Conservation (phyloP, 2,329 filamentous ascomycete genomes). For the Lasiodiplodia citricola region DNA sequence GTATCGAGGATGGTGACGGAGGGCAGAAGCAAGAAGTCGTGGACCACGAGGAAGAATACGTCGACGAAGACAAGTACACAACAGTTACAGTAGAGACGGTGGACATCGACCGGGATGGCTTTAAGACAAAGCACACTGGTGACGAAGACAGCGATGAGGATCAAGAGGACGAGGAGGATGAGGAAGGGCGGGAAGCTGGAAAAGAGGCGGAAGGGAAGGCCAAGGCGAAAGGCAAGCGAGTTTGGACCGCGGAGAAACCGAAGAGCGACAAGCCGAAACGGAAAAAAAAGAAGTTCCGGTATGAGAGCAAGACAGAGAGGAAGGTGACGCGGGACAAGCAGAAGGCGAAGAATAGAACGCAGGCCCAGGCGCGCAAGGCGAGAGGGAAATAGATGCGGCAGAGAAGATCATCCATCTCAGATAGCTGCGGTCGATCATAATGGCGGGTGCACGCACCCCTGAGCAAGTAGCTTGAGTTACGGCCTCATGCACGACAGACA, state of each 20-base stretch:
- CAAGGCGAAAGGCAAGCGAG: constrained; percentile 51
- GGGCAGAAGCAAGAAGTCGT: constrained; percentile 61
- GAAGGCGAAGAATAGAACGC: constrained; percentile 71
- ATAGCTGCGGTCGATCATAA: not conserved
- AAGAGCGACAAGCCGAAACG: constrained; percentile 64
- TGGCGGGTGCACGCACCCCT: not conserved
- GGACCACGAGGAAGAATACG: constrained; percentile 89
- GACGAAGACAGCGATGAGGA: constrained; percentile 42
- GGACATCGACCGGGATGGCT: constrained; percentile 74
- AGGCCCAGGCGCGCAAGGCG: constrained; percentile 62
- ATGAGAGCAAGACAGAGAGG: constrained; percentile 86
- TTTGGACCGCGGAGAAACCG: constrained; percentile 59
- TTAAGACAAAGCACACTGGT: constrained; percentile 60
- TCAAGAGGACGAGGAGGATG: constrained; percentile 32
- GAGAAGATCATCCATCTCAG: not conserved
- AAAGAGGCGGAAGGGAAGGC: constrained; percentile 42
- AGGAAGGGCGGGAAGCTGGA: constrained; percentile 32
- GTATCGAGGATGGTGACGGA: constrained; percentile 55
- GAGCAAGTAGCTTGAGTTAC: not conserved
- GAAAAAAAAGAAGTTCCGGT: constrained; percentile 90
- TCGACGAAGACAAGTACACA: constrained; percentile 95
- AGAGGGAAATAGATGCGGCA: constrained; percentile 6
- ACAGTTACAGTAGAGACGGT: constrained; percentile 94
- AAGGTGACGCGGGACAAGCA: constrained; percentile 66
- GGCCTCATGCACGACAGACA: constrained; percentile 15